phyloP scores from a whole-genome alignment of 306 rosid genomes.

The Lathyrus tuberosus region DNA sequence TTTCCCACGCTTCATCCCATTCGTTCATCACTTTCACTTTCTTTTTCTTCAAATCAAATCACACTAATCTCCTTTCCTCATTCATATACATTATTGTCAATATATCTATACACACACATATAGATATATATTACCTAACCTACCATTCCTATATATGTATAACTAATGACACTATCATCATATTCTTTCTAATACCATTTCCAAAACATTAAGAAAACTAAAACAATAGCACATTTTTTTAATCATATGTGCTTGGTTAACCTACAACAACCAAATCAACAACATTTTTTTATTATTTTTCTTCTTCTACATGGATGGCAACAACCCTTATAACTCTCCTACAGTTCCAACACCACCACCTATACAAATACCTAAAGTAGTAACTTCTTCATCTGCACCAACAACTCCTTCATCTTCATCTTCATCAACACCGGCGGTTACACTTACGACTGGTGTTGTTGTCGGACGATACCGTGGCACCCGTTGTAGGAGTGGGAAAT shows the following conservation, averaged over 20 bases:
- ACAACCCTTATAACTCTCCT: neutral
- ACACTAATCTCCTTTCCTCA: neutral
- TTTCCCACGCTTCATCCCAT: conserved; percentile 65
- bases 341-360: conserved; percentile 24
- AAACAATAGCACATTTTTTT: neutral
- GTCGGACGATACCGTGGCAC: conserved; percentile 59
- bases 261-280: neutral
- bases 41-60: neutral
- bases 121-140: neutral
- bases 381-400: neutral
- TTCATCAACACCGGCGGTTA: neutral
- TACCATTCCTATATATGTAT: neutral
- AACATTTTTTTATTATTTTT: neutral
- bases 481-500: conserved; percentile 78
- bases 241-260: neutral
- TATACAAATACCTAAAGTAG: conserved; percentile 18
- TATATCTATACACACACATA: too few relatives aligned
- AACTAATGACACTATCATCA: conserved; percentile 5
- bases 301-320: conserved; percentile 41
- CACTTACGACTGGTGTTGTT: neutral
- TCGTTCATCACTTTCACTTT: conserved; percentile 5
- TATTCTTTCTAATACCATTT: neutral
- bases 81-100: too few relatives aligned
- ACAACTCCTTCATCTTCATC: conserved; percentile 39
- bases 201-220: neutral